phyloP scores from a whole-genome alignment of 331 rosid species.

The Prunus yedoensis region DNA sequence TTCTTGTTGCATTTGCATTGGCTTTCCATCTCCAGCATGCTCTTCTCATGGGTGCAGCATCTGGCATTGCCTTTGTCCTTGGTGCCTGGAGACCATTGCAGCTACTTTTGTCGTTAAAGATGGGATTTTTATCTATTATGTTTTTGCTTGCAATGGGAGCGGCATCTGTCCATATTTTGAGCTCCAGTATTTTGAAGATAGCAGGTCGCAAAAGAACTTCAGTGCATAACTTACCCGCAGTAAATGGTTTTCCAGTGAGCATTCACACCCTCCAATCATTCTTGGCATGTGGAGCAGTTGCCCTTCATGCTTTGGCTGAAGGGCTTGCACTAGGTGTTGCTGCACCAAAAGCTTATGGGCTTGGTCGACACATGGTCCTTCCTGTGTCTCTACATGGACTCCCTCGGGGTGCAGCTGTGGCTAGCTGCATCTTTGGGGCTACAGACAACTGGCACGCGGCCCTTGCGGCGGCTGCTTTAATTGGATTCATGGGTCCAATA shows the following conservation, averaged over 20 bases:
- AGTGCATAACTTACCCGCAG: conserved; percentile 44
- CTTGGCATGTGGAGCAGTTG: conserved; percentile 87
- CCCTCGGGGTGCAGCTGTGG: conserved; percentile 99
- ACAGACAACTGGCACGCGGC: conserved; percentile 95
- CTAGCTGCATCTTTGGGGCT: conserved; percentile 93
- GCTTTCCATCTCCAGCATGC: conserved; percentile 87
- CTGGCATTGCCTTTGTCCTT: conserved; percentile 96
- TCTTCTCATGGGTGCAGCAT: conserved; percentile 91
- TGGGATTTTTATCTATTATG: conserved; percentile 60
- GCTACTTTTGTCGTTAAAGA: conserved; percentile 71
- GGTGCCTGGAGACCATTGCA: conserved; percentile 94
- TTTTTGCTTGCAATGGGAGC: conserved; percentile 72
- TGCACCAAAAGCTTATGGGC: conserved; percentile 97
- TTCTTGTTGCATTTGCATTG: conserved; percentile 73
- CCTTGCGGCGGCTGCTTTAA: conserved; percentile 81
- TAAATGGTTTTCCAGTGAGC: conserved; percentile 57
- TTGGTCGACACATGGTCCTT: conserved; percentile 95
- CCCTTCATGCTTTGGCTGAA: conserved; percentile 90
- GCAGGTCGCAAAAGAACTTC: conserved; percentile 62
- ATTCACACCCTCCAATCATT: conserved; percentile 92
- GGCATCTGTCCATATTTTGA: conserved; percentile 51
- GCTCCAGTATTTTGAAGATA: conserved; percentile 60
- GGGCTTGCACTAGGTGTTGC: conserved; percentile 99
- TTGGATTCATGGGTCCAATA: conserved; percentile 86
- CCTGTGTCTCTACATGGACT: conserved; percentile 97